A percentile compares a stretch with the other conserved stretches of the same genome.
These are phyloP conservation scores for Rehmannia glutinosa DNA, from an alignment of 257 asterid genomes.

Conservation along the genomic window DNA sequence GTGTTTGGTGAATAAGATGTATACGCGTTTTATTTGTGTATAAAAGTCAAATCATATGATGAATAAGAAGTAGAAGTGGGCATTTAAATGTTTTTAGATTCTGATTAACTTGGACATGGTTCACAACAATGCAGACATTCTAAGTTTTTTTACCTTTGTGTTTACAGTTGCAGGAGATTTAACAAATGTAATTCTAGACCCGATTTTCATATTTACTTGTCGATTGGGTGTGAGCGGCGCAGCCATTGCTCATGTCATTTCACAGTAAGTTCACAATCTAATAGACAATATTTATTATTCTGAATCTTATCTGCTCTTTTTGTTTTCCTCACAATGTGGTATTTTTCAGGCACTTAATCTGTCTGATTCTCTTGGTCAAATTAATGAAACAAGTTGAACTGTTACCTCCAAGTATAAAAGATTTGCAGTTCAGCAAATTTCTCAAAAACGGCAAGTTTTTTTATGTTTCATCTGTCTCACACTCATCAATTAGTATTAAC, in stretches of 20 bases:
- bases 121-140: too few relatives aligned
- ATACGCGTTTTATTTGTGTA: too few relatives aligned
- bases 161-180: conserved; percentile 59
- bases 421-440: conserved; percentile 55
- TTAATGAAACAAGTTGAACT: conserved; percentile 57
- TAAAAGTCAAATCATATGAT: too few relatives aligned
- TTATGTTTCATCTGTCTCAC: neutral
- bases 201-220: conserved; percentile 54
- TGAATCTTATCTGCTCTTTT: too few relatives aligned
- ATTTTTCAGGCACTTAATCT: conserved; percentile 51
- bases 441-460: conserved; percentile 53
- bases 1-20: too few relatives aligned
- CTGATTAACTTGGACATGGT: too few relatives aligned
- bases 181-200: conserved; percentile 60
- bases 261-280: conserved; percentile 49
- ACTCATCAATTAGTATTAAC: neutral
- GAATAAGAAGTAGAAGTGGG: too few relatives aligned
- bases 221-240: conserved; percentile 73
- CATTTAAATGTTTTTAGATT: too few relatives aligned
- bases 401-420: conserved; percentile 53
- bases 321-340: neutral
- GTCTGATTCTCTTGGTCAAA: conserved; percentile 47
- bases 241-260: conserved; percentile 78
- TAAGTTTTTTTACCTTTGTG: neutral
- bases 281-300: neutral